Conservation (phyloP, 805 yeast genomes). For the Tetrapisispora phaffii region DNA sequence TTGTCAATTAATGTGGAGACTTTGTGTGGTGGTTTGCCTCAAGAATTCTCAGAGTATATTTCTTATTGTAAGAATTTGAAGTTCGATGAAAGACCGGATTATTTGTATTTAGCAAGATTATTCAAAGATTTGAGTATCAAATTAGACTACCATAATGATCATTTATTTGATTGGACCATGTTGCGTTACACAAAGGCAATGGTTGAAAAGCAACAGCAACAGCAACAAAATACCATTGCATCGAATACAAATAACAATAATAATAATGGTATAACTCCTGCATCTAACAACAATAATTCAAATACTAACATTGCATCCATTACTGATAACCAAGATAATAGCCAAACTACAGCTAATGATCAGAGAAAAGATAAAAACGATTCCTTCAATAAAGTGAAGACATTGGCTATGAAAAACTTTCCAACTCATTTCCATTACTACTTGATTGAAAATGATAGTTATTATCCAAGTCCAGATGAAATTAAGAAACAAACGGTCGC, state of each 20-base stretch:
- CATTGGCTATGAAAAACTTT: slow-evolving; percentile 26
- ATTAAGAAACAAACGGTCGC: slow-evolving; percentile 25
- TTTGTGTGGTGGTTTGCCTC: slow-evolving; percentile 88
- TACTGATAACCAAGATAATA: slow-evolving; percentile 1
- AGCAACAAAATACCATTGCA: slow-evolving; percentile 11
- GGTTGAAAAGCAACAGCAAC: slow-evolving; percentile 19
- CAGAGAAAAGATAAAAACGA: slow-evolving; percentile 18
- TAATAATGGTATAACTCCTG: slow-evolving; percentile 1
- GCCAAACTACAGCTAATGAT: neutral
- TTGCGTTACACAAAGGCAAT: slow-evolving; percentile 30
- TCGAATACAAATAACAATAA: slow-evolving; percentile 3
- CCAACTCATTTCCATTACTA: slow-evolving; percentile 31
- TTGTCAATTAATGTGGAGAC: slow-evolving; percentile 83
- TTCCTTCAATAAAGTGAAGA: slow-evolving; percentile 27
- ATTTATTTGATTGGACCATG: slow-evolving; percentile 95
- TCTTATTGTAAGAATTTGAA: slow-evolving; percentile 84
- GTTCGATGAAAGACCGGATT: slow-evolving; percentile 96
- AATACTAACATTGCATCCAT: slow-evolving; percentile 3
- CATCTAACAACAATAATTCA: slow-evolving; percentile 11
- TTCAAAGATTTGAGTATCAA: slow-evolving; percentile 85
- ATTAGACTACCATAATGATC: slow-evolving; percentile 87
- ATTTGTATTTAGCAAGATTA: slow-evolving; percentile 76
- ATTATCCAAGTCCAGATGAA: slow-evolving; percentile 29
- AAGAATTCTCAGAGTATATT: slow-evolving; percentile 82
- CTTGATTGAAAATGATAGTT: slow-evolving; percentile 23